Evolutionary conservation across 106 monocot species (phyloP).

Genomic region (Phalaenopsis equestris): DNA sequence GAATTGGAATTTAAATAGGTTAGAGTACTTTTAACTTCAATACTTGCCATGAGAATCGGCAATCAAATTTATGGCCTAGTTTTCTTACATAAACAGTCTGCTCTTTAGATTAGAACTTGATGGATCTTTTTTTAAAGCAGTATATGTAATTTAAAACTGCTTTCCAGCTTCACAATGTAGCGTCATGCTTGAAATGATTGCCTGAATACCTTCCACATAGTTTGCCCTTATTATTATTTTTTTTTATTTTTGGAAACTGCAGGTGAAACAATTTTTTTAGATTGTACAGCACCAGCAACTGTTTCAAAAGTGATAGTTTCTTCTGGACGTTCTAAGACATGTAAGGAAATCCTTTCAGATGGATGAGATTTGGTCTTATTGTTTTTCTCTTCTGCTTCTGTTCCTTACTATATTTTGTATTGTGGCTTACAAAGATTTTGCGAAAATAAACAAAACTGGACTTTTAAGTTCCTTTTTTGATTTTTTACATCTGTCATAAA

Average conservation of each 20-base stretch:
- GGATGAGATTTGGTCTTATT: background rate
- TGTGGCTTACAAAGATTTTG: background rate
- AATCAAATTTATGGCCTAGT: background rate
- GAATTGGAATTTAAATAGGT: background rate
- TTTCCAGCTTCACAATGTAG: background rate
- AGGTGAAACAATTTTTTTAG: slow-evolving; percentile 85
- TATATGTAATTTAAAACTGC: background rate
- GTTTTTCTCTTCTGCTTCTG: background rate
- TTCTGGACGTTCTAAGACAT: slow-evolving; percentile 58
- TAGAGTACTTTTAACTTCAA: background rate
- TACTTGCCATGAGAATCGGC: background rate
- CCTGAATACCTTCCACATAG: background rate
- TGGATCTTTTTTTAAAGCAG: background rate
- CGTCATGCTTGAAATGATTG: background rate
- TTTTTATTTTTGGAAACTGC: slow-evolving; percentile 12
- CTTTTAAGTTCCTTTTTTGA: background rate
- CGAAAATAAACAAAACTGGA: background rate
- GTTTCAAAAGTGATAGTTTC: slow-evolving; percentile 80
- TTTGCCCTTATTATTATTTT: background rate
- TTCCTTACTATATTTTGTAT: background rate
- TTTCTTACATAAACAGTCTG: background rate
- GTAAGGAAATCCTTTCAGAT: slow-evolving; percentile 36
- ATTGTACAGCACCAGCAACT: slow-evolving; percentile 51
- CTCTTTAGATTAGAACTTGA: background rate
- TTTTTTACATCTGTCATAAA: background rate